Evolutionary conservation across 2,329 filamentous ascomycete species (phyloP), one percentile per base, ranked within the genome.

Genomic region (Scedosporium dehoogii): DNA sequence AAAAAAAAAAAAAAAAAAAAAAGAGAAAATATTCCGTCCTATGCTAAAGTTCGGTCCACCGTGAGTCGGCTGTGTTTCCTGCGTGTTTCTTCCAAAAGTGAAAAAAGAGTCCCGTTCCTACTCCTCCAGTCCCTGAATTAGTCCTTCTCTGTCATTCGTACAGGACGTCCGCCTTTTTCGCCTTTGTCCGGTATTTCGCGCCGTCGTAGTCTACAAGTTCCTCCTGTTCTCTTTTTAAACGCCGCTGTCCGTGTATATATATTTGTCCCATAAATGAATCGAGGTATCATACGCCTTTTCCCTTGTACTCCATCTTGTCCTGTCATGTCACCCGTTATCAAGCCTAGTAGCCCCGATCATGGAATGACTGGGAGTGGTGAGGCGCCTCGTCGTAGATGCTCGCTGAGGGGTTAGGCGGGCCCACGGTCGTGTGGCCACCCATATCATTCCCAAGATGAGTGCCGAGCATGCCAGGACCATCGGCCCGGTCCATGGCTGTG

Each of bases 311-410:
- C 12, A 6, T 41, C 29, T 14, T 18, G 10, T 6, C 16, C 9
- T n/a, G 56, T 58, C 9, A 18, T 16, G 25, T 23, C 29, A 10
- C 29, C 16, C 12, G 6, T 1, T 2, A 14, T 6, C 48, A 53
- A n/a, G 18, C 18, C 29, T 58, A 58, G 42, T 60, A 60, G 23
- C 58, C 58, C 21, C 58, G 58, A 41, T 48, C 42, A 6, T 60
- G 58, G 42, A 60, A 60, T 6, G 27, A 46, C 42, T 29, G 42
- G 41, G 18, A 9, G 42, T 25, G 58, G 7, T 38, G 33, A 38
- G 33, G 33, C 4, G 58, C 12, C 23, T 25, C 41, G n/a, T 48
- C 58, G 58, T 60, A 60, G 16, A 60, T 60, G 42, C 41, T 48
- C 14, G 41, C 33, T 10, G 58, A 27, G 3, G 58, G 12, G 12